phyloP scores from a whole-genome alignment of 1,139 yeast genomes.

The Arxiozyma bovina region DNA sequence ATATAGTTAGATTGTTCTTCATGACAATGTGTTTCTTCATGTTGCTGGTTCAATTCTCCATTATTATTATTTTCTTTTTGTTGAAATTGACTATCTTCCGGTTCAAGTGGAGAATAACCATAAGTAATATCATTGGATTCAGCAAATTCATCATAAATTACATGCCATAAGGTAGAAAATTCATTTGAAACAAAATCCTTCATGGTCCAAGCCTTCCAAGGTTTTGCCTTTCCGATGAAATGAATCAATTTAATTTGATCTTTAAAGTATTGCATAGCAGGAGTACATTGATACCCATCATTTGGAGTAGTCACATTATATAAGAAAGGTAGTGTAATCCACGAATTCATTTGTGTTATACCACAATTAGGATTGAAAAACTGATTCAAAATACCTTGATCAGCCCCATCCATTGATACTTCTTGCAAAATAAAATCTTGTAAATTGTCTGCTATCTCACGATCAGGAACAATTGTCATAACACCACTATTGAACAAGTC shows the following conservation, averaged over 20 bases:
- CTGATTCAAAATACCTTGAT: constrained; percentile 85
- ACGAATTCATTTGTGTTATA: constrained; percentile 17
- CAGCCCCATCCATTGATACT: constrained; percentile 85
- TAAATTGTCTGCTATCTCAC: constrained; percentile 39
- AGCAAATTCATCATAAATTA: constrained; percentile 14
- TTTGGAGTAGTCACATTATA: constrained; percentile 77
- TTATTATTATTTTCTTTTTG: background rate
- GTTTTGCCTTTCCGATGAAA: constrained; percentile 74
- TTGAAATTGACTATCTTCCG: background rate
- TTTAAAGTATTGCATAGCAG: constrained; percentile 59
- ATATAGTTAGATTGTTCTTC: background rate
- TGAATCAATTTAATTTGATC: constrained; percentile 56
- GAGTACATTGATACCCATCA: constrained; percentile 71
- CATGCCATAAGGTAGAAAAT: constrained; percentile 17
- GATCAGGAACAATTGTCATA: constrained; percentile 55
- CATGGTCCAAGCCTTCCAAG: constrained; percentile 46
- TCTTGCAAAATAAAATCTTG: constrained; percentile 31
- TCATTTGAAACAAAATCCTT: constrained; percentile 8
- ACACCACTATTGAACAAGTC: constrained; percentile 91
- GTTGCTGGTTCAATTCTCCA: background rate
- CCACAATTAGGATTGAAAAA: constrained; percentile 42
- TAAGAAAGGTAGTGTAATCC: constrained; percentile 70
- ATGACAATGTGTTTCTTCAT: background rate
- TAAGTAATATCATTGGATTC: background rate
- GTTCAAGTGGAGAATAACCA: background rate